Percentiles rank a stretch among this genome's conserved stretches.
Conservation (phyloP, 352 stramenopile genomes). For the Phytophthora capsici region DNA sequence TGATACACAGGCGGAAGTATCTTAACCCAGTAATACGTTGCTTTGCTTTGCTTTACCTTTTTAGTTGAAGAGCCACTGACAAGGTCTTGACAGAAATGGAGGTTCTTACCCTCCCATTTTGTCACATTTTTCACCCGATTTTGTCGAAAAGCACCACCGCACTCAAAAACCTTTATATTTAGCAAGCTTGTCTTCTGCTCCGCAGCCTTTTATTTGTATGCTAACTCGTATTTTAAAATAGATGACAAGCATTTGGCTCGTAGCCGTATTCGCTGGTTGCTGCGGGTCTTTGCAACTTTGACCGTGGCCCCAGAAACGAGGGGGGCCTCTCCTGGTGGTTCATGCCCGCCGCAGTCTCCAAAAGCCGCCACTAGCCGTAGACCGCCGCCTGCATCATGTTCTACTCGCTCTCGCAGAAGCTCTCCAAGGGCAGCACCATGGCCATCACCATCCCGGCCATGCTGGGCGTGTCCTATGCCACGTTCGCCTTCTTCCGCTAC, state of each 20-base stretch:
- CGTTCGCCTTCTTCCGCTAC: constrained; percentile 68
- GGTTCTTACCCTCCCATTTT: background rate
- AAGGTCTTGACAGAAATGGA: no score
- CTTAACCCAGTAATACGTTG: no score
- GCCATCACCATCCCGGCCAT: constrained; percentile 48
- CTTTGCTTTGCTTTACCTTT: no score
- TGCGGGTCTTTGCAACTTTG: constrained; percentile 63
- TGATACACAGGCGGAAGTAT: constrained; percentile 23
- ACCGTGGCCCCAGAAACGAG: constrained; percentile 34
- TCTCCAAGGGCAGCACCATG: constrained; percentile 69
- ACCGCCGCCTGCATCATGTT: constrained; percentile 48
- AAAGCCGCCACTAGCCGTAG: constrained; percentile 30
- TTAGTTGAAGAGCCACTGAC: no score
- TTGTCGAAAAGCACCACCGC: constrained; percentile 17
- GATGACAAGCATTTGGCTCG: background rate
- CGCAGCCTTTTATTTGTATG: constrained; percentile 32
- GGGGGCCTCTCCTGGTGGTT: constrained; percentile 34
- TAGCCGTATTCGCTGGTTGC: constrained; percentile 4
- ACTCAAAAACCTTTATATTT: constrained; percentile 2
- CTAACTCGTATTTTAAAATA: background rate
- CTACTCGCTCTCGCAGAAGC: constrained; percentile 70
- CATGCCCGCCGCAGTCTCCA: constrained; percentile 33
- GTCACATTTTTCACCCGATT: background rate
- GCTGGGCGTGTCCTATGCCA: constrained; percentile 49
- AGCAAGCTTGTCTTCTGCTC: constrained; percentile 2